These are phyloP conservation scores for Naematelia aurantialba DNA, from an alignment of 768 basidiomycete genomes.

Conservation along the genomic window DNA sequence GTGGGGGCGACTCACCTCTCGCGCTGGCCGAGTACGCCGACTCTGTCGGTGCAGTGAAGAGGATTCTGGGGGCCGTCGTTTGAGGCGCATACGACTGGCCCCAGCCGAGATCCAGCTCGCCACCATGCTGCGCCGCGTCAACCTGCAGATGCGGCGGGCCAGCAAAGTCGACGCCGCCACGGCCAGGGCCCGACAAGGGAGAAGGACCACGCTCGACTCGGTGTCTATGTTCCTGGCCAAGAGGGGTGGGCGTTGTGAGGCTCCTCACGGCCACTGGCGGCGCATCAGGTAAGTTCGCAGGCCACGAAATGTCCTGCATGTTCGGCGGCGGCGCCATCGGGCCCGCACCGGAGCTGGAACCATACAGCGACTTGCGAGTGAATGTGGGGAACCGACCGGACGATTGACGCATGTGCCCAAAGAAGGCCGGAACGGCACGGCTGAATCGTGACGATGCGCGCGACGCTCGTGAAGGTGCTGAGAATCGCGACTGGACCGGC, in stretches of 20 bases:
- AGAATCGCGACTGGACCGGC: conserved; percentile 2
- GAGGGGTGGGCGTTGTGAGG: neutral
- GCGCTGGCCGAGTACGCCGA: neutral
- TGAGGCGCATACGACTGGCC: conserved; percentile 16
- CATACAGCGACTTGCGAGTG: neutral
- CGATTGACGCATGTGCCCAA: neutral
- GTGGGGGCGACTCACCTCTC: neutral
- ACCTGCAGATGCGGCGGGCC: neutral
- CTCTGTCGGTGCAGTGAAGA: conserved; percentile 2
- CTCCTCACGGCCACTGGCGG: neutral
- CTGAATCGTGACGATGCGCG: neutral
- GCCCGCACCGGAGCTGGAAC: too few relatives aligned
- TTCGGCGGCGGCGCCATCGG: too few relatives aligned
- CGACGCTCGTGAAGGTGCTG: neutral
- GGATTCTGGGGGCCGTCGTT: conserved; percentile 3
- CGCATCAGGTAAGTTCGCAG: neutral
- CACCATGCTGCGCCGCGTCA: neutral
- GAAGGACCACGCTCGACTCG: neutral
- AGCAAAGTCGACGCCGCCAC: neutral
- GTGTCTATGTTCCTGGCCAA: neutral
- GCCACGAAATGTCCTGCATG: neutral
- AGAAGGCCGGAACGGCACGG: neutral
- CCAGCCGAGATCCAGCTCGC: conserved; percentile 11
- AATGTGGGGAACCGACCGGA: neutral
- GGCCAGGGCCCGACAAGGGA: too few relatives aligned